A percentile compares a stretch with the other conserved stretches of the same genome.
Evolutionary conservation across 2,329 filamentous ascomycete species (phyloP).

Genomic region (Cladosporium sp.): DNA sequence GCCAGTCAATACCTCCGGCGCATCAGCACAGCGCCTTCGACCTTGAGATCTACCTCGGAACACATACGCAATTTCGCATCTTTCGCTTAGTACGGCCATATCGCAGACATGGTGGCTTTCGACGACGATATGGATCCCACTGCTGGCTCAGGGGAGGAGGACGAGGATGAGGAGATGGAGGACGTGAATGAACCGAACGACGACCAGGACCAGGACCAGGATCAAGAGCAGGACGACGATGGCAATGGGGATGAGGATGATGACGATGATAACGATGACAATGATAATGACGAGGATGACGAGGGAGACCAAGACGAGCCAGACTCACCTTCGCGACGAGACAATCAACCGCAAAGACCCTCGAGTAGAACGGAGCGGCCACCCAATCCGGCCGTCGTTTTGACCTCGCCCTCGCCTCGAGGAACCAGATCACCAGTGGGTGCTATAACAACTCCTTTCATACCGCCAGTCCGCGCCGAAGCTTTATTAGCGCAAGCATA

Average conservation of each 20-base stretch:
- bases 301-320: slow-evolving; percentile 47
- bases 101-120: slow-evolving; percentile 43
- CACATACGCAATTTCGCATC: neutral
- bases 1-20: slow-evolving; percentile 3
- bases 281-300: slow-evolving; percentile 34
- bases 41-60: neutral
- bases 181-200: slow-evolving; percentile 43
- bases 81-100: neutral
- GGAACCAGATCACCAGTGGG: slow-evolving; percentile 40
- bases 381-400: slow-evolving; percentile 49
- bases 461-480: slow-evolving; percentile 65
- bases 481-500: slow-evolving; percentile 79
- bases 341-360: slow-evolving; percentile 24
- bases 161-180: slow-evolving; percentile 50
- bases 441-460: slow-evolving; percentile 32
- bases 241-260: slow-evolving; percentile 43
- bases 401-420: slow-evolving; percentile 51
- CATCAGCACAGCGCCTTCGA: neutral
- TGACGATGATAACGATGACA: slow-evolving; percentile 44
- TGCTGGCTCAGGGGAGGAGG: slow-evolving; percentile 43
- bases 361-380: slow-evolving; percentile 15
- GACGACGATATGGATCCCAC: slow-evolving; percentile 48
- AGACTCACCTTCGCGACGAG: slow-evolving; percentile 48
- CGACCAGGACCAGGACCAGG: slow-evolving; percentile 41
- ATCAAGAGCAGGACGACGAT: slow-evolving; percentile 40